Conservation (phyloP, 2,329 filamentous ascomycete species). For the Diaporthe vaccinii region DNA sequence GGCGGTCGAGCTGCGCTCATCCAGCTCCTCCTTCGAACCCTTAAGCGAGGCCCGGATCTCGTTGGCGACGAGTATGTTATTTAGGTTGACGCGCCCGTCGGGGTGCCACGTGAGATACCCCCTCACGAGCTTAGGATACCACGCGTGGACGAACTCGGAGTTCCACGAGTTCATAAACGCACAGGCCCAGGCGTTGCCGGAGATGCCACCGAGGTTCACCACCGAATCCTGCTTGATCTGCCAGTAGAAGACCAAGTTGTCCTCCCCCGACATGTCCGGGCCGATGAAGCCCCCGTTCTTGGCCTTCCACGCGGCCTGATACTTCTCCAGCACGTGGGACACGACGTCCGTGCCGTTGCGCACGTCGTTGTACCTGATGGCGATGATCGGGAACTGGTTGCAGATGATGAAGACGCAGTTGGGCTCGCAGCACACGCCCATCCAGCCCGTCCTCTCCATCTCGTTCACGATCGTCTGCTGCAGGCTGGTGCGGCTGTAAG, state of each 20-base stretch:
- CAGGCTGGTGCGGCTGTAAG: slow-evolving; percentile 49
- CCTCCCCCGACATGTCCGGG: neutral
- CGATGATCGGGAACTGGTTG: slow-evolving; percentile 59
- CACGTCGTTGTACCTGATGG: slow-evolving; percentile 53
- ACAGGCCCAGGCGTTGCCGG: slow-evolving; percentile 15
- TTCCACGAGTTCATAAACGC: slow-evolving; percentile 57
- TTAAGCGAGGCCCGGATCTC: slow-evolving; percentile 44
- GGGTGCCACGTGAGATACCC: slow-evolving; percentile 47
- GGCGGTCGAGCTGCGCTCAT: slow-evolving; percentile 5
- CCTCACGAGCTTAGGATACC: slow-evolving; percentile 44
- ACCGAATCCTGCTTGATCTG: slow-evolving; percentile 47
- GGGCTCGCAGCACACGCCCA: slow-evolving; percentile 59
- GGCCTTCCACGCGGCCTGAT: slow-evolving; percentile 51
- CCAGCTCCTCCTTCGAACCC: neutral
- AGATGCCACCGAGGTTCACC: slow-evolving; percentile 32
- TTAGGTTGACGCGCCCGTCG: slow-evolving; percentile 44
- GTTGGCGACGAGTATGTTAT: slow-evolving; percentile 45
- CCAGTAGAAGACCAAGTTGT: slow-evolving; percentile 46
- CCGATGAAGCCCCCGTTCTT: slow-evolving; percentile 48
- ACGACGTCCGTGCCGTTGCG: slow-evolving; percentile 50
- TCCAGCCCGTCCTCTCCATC: slow-evolving; percentile 55
- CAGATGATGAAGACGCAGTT: slow-evolving; percentile 56
- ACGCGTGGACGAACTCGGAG: slow-evolving; percentile 47
- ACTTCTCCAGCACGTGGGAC: slow-evolving; percentile 52
- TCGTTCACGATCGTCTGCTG: slow-evolving; percentile 52